These are phyloP conservation scores for Naganishia sp. DNA, from an alignment of 1,284 basidiomycete species.

Conservation along the genomic window DNA sequence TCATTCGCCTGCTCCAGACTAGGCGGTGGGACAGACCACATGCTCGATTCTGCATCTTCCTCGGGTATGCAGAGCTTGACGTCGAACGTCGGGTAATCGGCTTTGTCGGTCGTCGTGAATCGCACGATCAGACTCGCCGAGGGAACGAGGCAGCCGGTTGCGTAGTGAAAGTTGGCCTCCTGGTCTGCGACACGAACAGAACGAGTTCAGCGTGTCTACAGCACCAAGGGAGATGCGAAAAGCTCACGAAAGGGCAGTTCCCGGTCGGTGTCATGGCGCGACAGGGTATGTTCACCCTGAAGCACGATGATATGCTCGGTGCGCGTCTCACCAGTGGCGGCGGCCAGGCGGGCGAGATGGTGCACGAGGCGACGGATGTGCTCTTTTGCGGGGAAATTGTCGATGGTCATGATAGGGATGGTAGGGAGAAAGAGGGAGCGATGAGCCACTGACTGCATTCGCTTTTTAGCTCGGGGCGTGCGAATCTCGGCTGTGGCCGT, in stretches of 20 bases:
- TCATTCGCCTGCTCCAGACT: conserved; percentile 62
- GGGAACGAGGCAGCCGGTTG: conserved; percentile 75
- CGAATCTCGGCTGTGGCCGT: neutral
- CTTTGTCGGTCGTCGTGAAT: conserved; percentile 29
- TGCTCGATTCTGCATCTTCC: conserved; percentile 67
- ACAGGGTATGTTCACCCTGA: conserved; percentile 59
- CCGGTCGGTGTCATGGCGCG: conserved; percentile 83
- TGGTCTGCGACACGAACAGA: conserved; percentile 40
- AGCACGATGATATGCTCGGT: conserved; percentile 50
- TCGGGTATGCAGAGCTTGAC: conserved; percentile 74
- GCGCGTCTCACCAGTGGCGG: neutral
- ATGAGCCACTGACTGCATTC: neutral
- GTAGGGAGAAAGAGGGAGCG: neutral
- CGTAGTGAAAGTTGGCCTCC: conserved; percentile 86
- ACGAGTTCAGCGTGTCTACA: neutral
- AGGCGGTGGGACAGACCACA: conserved; percentile 86
- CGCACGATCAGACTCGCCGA: conserved; percentile 66
- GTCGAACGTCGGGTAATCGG: conserved; percentile 34
- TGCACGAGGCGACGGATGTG: conserved; percentile 16
- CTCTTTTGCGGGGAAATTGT: conserved; percentile 25
- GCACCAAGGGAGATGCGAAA: neutral
- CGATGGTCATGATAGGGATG: conserved; percentile 1
- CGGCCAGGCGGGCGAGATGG: conserved; percentile 2
- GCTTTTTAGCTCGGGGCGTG: neutral
- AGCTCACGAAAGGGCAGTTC: conserved; percentile 70